These are phyloP conservation scores for Colletotrichum tropicicola DNA, from an alignment of 2,329 filamentous ascomycete genomes.

Conservation along the genomic window DNA sequence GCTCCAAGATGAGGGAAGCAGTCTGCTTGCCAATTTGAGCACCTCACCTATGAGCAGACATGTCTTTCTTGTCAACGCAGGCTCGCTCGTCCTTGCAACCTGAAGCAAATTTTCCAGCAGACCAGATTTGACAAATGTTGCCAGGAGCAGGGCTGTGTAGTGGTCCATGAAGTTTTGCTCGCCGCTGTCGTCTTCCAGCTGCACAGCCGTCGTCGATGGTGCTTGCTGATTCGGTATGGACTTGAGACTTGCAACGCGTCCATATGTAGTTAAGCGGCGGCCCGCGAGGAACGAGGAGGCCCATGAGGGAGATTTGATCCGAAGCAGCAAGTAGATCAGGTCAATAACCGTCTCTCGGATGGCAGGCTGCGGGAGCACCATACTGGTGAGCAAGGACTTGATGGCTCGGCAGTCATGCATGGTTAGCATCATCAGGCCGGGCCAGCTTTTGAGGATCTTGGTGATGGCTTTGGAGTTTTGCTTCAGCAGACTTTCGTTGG, in stretches of 20 bases:
- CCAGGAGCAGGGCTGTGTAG: constrained; percentile 88
- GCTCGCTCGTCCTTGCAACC: constrained; percentile 73
- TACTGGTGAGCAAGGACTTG: constrained; percentile 75
- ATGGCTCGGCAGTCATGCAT: constrained; percentile 90
- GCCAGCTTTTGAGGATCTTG: constrained; percentile 92
- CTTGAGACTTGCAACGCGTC: constrained; percentile 88
- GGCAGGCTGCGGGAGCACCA: constrained; percentile 64
- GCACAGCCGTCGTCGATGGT: constrained; percentile 43
- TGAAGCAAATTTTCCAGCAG: constrained; percentile 70
- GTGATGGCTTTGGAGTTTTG: constrained; percentile 93
- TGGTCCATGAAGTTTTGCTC: constrained; percentile 92
- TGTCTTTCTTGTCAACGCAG: constrained; percentile 83
- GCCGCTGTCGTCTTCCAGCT: constrained; percentile 71
- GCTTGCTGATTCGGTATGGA: constrained; percentile 56
- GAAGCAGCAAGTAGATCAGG: constrained; percentile 79
- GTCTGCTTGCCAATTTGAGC: constrained; percentile 85
- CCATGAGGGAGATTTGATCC: constrained; percentile 95
- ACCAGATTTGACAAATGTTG: constrained; percentile 84
- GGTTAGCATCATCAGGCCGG: constrained; percentile 86
- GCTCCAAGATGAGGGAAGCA: constrained; percentile 85
- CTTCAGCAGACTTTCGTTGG: constrained; percentile 73
- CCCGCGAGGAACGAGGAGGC: constrained; percentile 95
- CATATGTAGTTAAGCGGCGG: constrained; percentile 91
- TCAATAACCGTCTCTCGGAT: constrained; percentile 85
- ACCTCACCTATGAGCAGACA: constrained; percentile 92